Percentiles rank a stretch among this genome's conserved stretches.
These are phyloP conservation scores for Cladophialophora chaetospira DNA, from an alignment of 2,329 filamentous ascomycete genomes.

Conservation along the genomic window DNA sequence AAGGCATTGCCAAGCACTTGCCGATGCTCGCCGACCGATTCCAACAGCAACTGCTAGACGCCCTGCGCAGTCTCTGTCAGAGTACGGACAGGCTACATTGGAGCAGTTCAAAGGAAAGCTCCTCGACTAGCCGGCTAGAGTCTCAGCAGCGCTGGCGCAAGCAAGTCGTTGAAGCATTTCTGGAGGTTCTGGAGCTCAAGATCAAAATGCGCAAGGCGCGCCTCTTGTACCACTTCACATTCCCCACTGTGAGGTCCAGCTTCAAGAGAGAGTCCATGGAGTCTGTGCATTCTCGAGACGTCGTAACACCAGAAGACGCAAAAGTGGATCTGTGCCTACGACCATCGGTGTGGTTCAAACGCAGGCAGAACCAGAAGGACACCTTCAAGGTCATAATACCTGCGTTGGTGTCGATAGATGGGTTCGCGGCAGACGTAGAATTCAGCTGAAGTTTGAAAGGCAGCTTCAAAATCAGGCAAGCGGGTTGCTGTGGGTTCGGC, in stretches of 20 bases:
- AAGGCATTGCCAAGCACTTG: background rate
- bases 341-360: no score
- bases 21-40: background rate
- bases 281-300: background rate
- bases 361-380: no score
- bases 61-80: background rate
- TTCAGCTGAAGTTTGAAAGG: no score
- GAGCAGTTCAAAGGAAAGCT: background rate
- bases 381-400: no score
- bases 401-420: no score
- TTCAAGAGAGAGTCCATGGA: background rate
- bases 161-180: background rate
- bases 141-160: background rate
- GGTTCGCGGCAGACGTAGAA: no score
- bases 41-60: background rate
- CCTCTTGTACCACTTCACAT: background rate
- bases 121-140: background rate
- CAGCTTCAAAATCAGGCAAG: no score
- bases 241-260: background rate
- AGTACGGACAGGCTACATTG: background rate
- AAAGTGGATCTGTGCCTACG: background rate
- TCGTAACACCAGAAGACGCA: background rate
- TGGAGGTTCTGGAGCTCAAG: background rate
- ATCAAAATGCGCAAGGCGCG: background rate
- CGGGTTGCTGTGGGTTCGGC: no score